Conservation (phyloP, 2,329 filamentous ascomycete species). For the Penicillium nordicum region DNA sequence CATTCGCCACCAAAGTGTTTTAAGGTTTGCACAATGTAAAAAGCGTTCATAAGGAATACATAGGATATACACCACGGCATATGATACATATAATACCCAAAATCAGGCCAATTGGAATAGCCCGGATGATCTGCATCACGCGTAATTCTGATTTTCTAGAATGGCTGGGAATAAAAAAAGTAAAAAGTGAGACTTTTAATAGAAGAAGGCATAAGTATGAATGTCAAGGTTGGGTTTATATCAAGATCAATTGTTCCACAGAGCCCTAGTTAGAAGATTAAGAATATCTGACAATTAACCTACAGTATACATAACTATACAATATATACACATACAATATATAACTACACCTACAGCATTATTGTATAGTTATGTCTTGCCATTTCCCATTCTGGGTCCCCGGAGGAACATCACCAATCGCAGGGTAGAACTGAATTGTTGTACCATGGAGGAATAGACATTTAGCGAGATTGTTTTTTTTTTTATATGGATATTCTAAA, state of each 20-base stretch:
- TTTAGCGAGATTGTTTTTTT: neutral
- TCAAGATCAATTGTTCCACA: neutral
- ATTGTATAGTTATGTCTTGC: too few species aligned
- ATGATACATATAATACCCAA: neutral
- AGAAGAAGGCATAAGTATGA: neutral
- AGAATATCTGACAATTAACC: too few species aligned
- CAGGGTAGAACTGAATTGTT: slow-evolving; percentile 3
- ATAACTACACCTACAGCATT: too few species aligned
- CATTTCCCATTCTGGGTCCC: neutral
- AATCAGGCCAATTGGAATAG: neutral
- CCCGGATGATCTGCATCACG: neutral
- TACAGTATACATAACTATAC: too few species aligned
- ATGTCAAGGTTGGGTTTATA: neutral
- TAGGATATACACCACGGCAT: neutral
- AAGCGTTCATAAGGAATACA: neutral
- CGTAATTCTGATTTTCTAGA: neutral
- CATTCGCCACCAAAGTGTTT: neutral
- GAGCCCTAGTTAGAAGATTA: too few species aligned
- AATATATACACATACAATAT: too few species aligned
- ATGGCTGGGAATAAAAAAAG: neutral
- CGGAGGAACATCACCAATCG: slow-evolving; percentile 19
- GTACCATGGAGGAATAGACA: slow-evolving; percentile 9
- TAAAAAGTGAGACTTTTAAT: neutral
- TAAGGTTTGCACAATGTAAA: neutral
- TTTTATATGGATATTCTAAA: neutral